Evolutionary conservation across 2,329 filamentous ascomycete species (phyloP), one percentile per base, ranked within the genome.

Genomic region (Claviceps paspali): DNA sequence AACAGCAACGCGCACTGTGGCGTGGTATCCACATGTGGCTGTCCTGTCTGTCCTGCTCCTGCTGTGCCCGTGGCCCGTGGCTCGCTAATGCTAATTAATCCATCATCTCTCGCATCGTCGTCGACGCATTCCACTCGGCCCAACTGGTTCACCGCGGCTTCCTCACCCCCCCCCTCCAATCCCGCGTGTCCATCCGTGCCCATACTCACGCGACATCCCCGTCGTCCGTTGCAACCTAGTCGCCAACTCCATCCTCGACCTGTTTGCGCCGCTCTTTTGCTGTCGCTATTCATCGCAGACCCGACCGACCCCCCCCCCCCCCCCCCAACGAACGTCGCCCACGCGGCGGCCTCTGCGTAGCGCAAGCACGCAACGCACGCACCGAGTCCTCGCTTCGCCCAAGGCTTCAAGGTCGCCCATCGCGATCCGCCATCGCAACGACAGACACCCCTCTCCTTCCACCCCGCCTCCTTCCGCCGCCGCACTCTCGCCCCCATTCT

Each of bases 271-370:
- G 31, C 39, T 14, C 27, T 29, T 26, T 35, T 9, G 3, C 17
- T 23, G n/a, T 41, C 30, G 34, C 35, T 40, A 12, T 22, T 34
- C 35, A 30, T 14, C 3, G 24, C 27, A 31, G 31, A n/a, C 35
- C 14, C 26, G 35, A 34, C 33, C 27, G n/a, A n/a, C n/a, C n/a
- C n/a, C n/a, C n/a, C n/a, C n/a, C n/a, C n/a, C n/a, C n/a, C n/a
- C n/a, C n/a, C n/a, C n/a, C n/a, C n/a, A n/a, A n/a, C n/a, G n/a
- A n/a, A n/a, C 37, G 41, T 39, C 38, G 40, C 33, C 32, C 29
- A n/a, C n/a, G 32, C 32, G 27, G 36, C 38, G n/a, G 30, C 35
- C 38, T 33, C 50, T 53, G 53, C 40, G 55, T 56, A 52, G 53
- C 54, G 54, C 52, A 54, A 53, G 52, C 50, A 52, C 43, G 39